These are phyloP conservation scores for Solanum piurae DNA, from an alignment of 257 asterid species.

Conservation along the genomic window DNA sequence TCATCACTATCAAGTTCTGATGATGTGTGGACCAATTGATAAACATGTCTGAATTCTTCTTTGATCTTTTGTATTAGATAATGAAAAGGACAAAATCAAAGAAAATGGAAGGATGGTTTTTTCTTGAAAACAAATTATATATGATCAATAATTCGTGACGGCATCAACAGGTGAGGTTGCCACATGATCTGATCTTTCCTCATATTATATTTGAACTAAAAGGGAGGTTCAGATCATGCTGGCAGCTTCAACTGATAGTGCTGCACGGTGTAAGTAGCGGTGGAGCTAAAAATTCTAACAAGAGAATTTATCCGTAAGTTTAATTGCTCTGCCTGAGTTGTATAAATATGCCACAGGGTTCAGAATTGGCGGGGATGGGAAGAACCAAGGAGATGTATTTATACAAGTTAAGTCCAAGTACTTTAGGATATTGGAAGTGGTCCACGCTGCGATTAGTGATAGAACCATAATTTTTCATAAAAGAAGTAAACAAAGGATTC, in stretches of 20 bases:
- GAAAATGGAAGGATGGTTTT: neutral
- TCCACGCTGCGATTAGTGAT: conserved; percentile 9
- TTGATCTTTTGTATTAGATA: neutral
- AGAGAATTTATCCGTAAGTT: neutral
- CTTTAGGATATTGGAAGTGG: conserved; percentile 20
- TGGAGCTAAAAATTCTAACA: neutral
- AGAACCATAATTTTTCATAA: neutral
- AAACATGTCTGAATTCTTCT: neutral
- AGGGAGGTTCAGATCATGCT: conserved; percentile 53
- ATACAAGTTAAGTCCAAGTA: neutral
- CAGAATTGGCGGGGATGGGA: neutral
- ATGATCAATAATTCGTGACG: neutral
- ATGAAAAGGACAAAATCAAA: no score
- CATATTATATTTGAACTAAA: neutral
- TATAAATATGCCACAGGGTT: neutral
- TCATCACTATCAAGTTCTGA: neutral
- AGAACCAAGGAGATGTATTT: neutral
- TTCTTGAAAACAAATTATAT: neutral
- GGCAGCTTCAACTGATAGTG: conserved; percentile 62
- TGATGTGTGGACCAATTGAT: neutral
- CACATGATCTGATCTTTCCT: conserved; percentile 26
- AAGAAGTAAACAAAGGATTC: neutral
- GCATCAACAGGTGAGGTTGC: conserved; percentile 18
- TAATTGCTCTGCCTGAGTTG: neutral
- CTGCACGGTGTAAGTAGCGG: conserved; percentile 10